Evolutionary conservation across 208 protist genomes (phyloP), one percentile per base, ranked within the genome.

Genomic region (Leishmania gerbilli): DNA sequence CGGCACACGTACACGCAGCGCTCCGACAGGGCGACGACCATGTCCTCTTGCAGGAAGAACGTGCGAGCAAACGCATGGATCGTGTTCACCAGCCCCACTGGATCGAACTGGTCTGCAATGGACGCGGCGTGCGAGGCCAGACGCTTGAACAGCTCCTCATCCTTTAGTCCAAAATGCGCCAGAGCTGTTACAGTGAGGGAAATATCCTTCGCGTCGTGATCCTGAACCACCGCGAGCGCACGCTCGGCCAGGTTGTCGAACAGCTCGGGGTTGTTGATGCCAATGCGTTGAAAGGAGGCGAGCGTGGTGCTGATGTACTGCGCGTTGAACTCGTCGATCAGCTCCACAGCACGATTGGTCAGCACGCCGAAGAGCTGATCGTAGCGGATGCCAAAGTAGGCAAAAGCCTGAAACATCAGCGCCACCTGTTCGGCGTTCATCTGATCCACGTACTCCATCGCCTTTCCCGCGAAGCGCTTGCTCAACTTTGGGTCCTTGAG

Each of bases 161-260:
- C 95, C 82, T 96, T 96, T 4, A 98, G 85, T 7, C 93, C 95
- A 88, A 98, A 98, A 84, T 98, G 93, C 34, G 94, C 95, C 60
- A 98, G 92, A 11, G 95, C 95, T 13, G 92, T 96, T 47, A 98
- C 87, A 5, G 94, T 98, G 56, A 92, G 82, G 47, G 93, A 81
- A 80, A 98, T 95, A 71, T 98, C 93, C 8, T 79, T 79, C 9
- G 95, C 91, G 85, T 98, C 95, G 86, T 98, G 93, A 79, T 98
- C 95, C 80, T 94, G 91, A 80, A 98, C 93, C 34, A 98, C 95
- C 13, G 95, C 93, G 42, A 98, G 83, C 45, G 95, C 91, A 56
- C 95, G 91, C 92, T 98, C 93, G 8, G 95, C 95, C 3, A 98
- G 82, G 88, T 98, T 98, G 79, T 98, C 95, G 67, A 98, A 98